Evolutionary conservation across 305 asterid genomes (phyloP).

Genomic region (Solanum chacoense): DNA sequence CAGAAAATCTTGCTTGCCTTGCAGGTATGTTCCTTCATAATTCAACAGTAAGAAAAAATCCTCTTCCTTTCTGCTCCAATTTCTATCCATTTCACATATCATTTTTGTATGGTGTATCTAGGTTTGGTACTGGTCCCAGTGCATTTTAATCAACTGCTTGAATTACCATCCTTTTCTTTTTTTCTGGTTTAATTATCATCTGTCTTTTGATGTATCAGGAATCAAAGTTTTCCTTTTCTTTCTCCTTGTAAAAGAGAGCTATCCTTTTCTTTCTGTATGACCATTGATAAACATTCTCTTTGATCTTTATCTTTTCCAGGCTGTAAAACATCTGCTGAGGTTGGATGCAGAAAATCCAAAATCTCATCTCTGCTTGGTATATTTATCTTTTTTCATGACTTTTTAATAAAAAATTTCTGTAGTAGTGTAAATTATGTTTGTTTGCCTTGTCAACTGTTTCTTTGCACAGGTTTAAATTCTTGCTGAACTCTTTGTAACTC

Average conservation of each 20-base stretch:
- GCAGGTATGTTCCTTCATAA: conserved; percentile 41
- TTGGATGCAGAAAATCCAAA: conserved; percentile 78
- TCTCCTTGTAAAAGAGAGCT: neutral
- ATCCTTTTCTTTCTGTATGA: neutral
- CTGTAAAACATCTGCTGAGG: conserved; percentile 68
- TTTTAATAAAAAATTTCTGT: neutral
- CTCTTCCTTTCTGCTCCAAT: neutral
- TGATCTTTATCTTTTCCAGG: conserved; percentile 34
- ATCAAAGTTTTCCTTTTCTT: neutral
- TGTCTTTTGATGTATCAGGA: neutral
- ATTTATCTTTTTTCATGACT: conserved; percentile 6
- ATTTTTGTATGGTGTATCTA: neutral
- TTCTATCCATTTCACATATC: neutral
- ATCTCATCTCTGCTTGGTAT: conserved; percentile 92
- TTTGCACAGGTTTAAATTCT: neutral
- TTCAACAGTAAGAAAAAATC: neutral
- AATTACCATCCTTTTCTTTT: neutral
- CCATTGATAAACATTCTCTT: conserved; percentile 9
- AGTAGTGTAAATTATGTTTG: neutral
- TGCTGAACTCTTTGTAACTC: neutral
- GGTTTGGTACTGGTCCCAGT: neutral
- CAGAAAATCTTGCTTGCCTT: conserved; percentile 76
- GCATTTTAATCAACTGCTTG: neutral
- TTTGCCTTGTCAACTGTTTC: neutral
- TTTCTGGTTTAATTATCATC: neutral